Evolutionary conservation across 164 flowering plant species (phyloP).

Genomic region (Magnolia kwangsiensis): DNA sequence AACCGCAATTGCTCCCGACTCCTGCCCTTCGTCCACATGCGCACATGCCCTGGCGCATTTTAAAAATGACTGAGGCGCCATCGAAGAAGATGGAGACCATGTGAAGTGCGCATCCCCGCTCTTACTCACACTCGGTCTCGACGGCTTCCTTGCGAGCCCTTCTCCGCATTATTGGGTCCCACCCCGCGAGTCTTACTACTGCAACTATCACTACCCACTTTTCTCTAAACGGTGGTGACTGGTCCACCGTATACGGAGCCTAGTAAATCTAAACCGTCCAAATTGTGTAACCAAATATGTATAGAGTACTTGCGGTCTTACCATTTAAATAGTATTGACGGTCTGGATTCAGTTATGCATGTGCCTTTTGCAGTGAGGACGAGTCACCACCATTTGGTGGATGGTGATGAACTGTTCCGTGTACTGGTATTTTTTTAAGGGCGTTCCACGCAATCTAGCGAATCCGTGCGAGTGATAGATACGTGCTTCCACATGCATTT

Average conservation of each 20-base stretch:
- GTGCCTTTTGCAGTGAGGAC: too few species aligned
- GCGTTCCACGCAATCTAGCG: neutral
- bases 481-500: conserved; percentile 18
- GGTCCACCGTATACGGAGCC: too few species aligned
- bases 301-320: too few species aligned
- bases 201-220: neutral
- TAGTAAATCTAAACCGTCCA: too few species aligned
- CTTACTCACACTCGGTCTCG: neutral
- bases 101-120: neutral
- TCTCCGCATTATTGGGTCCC: conserved; percentile 9
- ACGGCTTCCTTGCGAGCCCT: conserved; percentile 2
- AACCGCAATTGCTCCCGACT: conserved; percentile 20
- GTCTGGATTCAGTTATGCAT: too few species aligned
- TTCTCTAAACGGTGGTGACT: neutral
- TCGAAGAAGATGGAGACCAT: conserved; percentile 8
- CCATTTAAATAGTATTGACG: too few species aligned
- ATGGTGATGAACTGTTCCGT: too few species aligned
- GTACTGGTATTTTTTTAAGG: neutral
- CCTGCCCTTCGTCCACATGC: conserved; percentile 9
- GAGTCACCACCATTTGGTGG: too few species aligned
- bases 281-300: too few species aligned
- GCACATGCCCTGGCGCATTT: conserved; percentile 34
- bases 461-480: conserved; percentile 5
- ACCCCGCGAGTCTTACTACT: neutral
- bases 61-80: neutral